Evolutionary conservation across 2,329 filamentous ascomycete species (phyloP).

Genomic region (Fusarium nanum): DNA sequence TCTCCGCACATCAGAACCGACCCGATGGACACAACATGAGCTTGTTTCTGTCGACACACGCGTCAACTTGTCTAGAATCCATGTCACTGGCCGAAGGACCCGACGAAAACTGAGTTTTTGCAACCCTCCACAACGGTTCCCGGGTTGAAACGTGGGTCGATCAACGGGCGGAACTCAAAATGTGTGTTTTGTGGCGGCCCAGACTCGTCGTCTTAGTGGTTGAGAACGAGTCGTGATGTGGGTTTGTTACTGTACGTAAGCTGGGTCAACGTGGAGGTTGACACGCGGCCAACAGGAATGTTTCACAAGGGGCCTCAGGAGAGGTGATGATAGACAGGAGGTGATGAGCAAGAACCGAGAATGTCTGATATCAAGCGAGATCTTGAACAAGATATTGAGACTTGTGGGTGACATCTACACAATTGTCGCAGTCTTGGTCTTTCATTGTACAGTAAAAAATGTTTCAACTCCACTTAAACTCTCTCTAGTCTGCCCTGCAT

Average conservation of each 20-base stretch:
- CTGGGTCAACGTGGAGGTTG: conserved; percentile 21
- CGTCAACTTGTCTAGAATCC: conserved; percentile 5
- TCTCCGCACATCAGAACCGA: conserved; percentile 15
- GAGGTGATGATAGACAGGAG: not conserved
- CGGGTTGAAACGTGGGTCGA: conserved; percentile 13
- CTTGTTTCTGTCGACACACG: conserved; percentile 8
- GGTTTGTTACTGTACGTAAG: conserved; percentile 20
- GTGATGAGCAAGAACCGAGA: not conserved
- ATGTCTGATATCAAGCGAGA: not conserved
- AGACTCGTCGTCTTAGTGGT: conserved; percentile 7
- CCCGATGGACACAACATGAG: conserved; percentile 5
- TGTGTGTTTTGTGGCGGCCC: conserved; percentile 15
- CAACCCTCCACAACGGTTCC: conserved; percentile 14
- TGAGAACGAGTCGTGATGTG: conserved; percentile 30
- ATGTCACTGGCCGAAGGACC: not conserved
- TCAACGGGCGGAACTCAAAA: conserved; percentile 11
- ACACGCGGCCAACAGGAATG: conserved; percentile 19
- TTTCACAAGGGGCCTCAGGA: not conserved
- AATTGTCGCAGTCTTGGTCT: not conserved
- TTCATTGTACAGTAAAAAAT: not conserved
- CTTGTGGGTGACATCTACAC: not conserved
- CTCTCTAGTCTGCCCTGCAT: conserved; percentile 12
- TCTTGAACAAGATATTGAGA: not conserved
- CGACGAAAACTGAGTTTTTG: conserved; percentile 11
- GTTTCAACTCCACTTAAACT: conserved; percentile 25